Conservation (phyloP, 768 basidiomycete species). For the Exidia glandulosa region DNA sequence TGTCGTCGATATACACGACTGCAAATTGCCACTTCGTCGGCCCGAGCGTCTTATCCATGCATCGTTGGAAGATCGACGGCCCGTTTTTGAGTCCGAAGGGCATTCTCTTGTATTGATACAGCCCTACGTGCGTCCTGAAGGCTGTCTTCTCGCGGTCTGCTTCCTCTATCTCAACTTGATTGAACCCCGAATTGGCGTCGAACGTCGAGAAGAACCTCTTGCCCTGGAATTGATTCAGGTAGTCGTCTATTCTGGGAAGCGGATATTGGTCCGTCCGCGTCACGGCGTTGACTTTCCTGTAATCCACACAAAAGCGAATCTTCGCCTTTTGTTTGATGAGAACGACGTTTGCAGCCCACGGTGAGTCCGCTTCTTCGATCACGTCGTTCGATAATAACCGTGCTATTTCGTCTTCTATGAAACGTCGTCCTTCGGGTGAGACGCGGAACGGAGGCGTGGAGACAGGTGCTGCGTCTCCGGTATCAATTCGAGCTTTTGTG, state of each 20-base stretch:
- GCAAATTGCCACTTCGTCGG: neutral
- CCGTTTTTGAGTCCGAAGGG: constrained; percentile 26
- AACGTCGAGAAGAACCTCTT: constrained; percentile 22
- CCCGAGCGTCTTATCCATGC: neutral
- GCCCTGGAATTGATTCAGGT: constrained; percentile 20
- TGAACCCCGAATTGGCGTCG: constrained; percentile 30
- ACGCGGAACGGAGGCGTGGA: neutral
- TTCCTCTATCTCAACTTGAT: neutral
- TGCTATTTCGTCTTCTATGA: neutral
- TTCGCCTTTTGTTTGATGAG: constrained; percentile 28
- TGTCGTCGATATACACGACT: neutral
- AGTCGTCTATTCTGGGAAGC: constrained; percentile 16
- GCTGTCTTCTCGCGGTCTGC: constrained; percentile 23
- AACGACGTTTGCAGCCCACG: constrained; percentile 23
- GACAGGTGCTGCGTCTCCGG: neutral
- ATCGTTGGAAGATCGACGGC: neutral
- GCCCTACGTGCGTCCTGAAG: constrained; percentile 28
- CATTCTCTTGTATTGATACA: constrained; percentile 31
- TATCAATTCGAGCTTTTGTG: neutral
- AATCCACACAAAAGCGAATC: constrained; percentile 25
- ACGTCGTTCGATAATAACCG: constrained; percentile 12
- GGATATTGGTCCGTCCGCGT: constrained; percentile 19
- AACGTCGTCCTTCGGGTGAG: neutral
- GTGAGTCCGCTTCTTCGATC: constrained; percentile 29
- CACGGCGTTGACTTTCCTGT: constrained; percentile 17